These are phyloP conservation scores for Lactarius psammicola DNA, from an alignment of 768 basidiomycete genomes.

Conservation along the genomic window DNA sequence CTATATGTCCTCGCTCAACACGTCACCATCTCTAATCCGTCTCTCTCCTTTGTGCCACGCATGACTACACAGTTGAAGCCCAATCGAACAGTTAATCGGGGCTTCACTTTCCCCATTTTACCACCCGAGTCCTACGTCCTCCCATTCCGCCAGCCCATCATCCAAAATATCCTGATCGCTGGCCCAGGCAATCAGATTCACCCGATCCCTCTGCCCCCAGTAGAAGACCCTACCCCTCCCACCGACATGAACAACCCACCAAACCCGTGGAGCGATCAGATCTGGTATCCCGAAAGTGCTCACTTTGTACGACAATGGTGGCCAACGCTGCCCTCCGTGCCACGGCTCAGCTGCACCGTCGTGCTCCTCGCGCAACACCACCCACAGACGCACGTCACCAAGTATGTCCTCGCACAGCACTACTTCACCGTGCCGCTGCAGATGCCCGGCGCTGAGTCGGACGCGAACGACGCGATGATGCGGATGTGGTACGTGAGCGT, in stretches of 20 bases:
- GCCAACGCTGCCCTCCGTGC: constrained; percentile 63
- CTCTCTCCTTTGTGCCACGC: constrained; percentile 29
- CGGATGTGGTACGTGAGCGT: constrained; percentile 68
- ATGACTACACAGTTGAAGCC: constrained; percentile 31
- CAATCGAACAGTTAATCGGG: constrained; percentile 26
- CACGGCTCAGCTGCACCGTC: constrained; percentile 69
- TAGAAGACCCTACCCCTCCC: constrained; percentile 10
- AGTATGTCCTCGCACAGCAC: constrained; percentile 70
- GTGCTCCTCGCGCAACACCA: constrained; percentile 65
- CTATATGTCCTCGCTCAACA: constrained; percentile 38
- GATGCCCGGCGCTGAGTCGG: constrained; percentile 8
- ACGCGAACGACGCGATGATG: constrained; percentile 55
- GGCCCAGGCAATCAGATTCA: constrained; percentile 5
- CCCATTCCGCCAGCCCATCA: constrained; percentile 23
- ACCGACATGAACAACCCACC: constrained; percentile 27
- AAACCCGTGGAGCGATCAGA: constrained; percentile 65
- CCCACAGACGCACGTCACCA: constrained; percentile 54
- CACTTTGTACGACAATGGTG: constrained; percentile 83
- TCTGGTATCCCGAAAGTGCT: constrained; percentile 70
- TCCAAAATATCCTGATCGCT: constrained; percentile 16
- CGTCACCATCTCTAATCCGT: constrained; percentile 27
- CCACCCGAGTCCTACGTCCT: constrained; percentile 24
- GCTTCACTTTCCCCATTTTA: constrained; percentile 31
- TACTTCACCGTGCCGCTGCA: constrained; percentile 68
- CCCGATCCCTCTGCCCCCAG: constrained; percentile 7